phyloP scores from a whole-genome alignment of 371 early-diverging fungal species.

The Saksenaea vasiformis region DNA sequence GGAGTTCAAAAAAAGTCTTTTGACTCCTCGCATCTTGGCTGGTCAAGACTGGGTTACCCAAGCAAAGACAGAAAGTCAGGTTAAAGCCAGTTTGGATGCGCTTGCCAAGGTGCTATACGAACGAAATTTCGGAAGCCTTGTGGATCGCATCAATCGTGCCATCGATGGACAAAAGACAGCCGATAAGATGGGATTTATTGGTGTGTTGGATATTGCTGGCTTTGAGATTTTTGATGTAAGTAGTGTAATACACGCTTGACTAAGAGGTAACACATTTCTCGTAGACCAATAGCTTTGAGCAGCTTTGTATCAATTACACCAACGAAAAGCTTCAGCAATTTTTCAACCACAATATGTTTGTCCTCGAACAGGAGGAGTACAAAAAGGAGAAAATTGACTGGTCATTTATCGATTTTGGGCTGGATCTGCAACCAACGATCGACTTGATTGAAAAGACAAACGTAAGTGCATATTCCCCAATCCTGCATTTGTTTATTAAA shows the following conservation, averaged over 20 bases:
- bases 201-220: conserved; percentile 99
- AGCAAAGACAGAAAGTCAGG: conserved; percentile 87
- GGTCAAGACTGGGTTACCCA: conserved; percentile 97
- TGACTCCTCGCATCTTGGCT: conserved; percentile 93
- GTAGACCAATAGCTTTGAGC: conserved; percentile 97
- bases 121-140: conserved; percentile 93
- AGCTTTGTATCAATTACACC: conserved; percentile 99
- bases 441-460: conserved; percentile 96
- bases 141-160: conserved; percentile 87
- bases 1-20: conserved; percentile 85
- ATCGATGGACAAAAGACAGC: conserved; percentile 71
- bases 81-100: conserved; percentile 90
- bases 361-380: conserved; percentile 99
- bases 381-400: conserved; percentile 97
- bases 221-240: conserved; percentile 98
- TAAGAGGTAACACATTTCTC: not conserved
- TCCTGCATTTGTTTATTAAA: not conserved
- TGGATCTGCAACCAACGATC: conserved; percentile 99
- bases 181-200: conserved; percentile 77
- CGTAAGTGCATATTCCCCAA: conserved; percentile 42
- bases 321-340: conserved; percentile 99
- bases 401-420: conserved; percentile 99
- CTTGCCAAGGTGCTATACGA: conserved; percentile 97
- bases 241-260: not conserved
- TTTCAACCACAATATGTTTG: conserved; percentile 99